Conservation (phyloP, 768 basidiomycete genomes). For the Kwoniella dendrophila region DNA sequence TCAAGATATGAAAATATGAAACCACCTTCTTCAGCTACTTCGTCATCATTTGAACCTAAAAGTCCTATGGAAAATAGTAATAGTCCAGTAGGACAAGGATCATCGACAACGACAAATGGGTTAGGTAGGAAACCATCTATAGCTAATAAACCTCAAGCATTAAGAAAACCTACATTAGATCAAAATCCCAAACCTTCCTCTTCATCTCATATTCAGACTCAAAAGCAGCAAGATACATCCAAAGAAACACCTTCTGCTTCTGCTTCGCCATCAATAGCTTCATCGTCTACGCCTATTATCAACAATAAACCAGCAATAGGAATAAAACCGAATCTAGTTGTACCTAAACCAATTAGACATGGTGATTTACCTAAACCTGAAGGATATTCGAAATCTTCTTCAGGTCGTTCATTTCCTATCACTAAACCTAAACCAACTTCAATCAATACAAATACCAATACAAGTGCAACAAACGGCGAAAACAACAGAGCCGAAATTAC, state of each 20-base stretch:
- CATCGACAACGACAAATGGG: constrained; percentile 1
- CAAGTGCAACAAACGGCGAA: background rate
- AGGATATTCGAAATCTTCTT: constrained; percentile 35
- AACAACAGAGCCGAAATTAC: background rate
- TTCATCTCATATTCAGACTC: background rate
- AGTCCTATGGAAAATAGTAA: background rate
- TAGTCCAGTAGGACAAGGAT: background rate
- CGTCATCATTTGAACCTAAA: background rate
- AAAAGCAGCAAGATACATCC: too few species aligned
- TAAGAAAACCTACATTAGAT: constrained; percentile 7
- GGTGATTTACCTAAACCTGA: constrained; percentile 23
- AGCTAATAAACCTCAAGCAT: constrained; percentile 4
- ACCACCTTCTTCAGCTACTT: constrained; percentile 16
- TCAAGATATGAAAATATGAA: constrained; percentile 42
- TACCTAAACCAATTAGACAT: constrained; percentile 20
- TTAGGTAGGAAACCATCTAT: constrained; percentile 43
- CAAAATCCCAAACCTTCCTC: background rate
- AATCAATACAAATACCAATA: background rate
- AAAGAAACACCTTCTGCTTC: too few species aligned
- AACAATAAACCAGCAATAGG: constrained; percentile 1
- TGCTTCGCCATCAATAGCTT: background rate
- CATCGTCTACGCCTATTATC: background rate
- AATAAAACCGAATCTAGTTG: constrained; percentile 13
- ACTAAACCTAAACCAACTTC: constrained; percentile 23
- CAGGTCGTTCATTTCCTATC: constrained; percentile 43